Conservation (phyloP, 2,329 filamentous ascomycete genomes). For the Orbilia ellipsospora region DNA sequence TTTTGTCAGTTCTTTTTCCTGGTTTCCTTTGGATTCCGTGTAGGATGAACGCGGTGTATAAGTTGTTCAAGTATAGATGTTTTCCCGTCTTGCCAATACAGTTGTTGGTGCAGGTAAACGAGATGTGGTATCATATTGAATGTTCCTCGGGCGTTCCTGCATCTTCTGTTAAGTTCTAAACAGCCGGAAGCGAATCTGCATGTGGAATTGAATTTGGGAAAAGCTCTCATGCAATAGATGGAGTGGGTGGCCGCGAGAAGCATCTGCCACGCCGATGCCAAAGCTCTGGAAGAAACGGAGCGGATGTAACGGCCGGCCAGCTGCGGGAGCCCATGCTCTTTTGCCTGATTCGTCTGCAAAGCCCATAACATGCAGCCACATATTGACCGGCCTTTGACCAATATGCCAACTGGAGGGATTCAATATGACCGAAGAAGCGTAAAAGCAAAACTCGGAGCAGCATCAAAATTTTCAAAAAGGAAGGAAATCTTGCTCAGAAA, state of each 20-base stretch:
- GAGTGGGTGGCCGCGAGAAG: too few relatives aligned
- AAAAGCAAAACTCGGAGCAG: too few relatives aligned
- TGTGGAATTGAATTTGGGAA: conserved; percentile 11
- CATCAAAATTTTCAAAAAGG: too few relatives aligned
- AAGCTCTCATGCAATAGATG: too few relatives aligned
- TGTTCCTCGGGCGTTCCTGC: neutral
- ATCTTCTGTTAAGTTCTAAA: conserved; percentile 2
- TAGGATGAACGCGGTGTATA: conserved; percentile 18
- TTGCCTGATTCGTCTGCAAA: conserved; percentile 40
- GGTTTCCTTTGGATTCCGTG: conserved; percentile 11
- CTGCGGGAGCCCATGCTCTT: conserved; percentile 19
- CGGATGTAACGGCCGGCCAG: conserved; percentile 22
- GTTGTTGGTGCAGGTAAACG: too few relatives aligned
- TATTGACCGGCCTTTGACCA: conserved; percentile 14
- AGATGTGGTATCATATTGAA: too few relatives aligned
- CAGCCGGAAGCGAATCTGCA: conserved; percentile 11
- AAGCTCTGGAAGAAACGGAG: conserved; percentile 2
- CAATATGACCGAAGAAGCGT: too few relatives aligned
- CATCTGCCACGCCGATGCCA: too few relatives aligned
- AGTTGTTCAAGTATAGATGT: neutral
- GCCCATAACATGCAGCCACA: conserved; percentile 45
- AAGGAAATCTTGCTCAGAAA: too few relatives aligned
- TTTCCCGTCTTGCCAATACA: conserved; percentile 21
- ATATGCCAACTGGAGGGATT: too few relatives aligned
- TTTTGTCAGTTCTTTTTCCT: neutral